Percentiles rank a stretch among this genome's conserved stretches.
phyloP scores from a whole-genome alignment of 2,329 filamentous ascomycete species.

The Aspergillus piperis region DNA sequence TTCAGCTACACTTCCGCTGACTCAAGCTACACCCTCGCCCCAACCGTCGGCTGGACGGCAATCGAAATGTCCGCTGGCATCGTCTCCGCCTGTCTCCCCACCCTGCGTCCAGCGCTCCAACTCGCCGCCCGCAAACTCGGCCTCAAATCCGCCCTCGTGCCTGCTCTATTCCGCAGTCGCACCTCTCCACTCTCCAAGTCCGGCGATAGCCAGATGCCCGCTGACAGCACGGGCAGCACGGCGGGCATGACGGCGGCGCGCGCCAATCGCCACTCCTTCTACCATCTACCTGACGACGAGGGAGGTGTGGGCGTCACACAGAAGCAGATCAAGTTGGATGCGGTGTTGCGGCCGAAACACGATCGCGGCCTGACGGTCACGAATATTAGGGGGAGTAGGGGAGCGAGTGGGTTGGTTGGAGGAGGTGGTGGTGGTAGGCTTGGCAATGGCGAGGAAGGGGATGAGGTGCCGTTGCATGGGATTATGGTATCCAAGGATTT shows the following conservation, averaged over 20 bases:
- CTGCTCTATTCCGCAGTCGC: slow-evolving; percentile 17
- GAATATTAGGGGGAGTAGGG: slow-evolving; percentile 16
- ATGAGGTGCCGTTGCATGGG: slow-evolving; percentile 6
- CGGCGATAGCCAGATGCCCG: not conserved
- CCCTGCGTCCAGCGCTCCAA: slow-evolving; percentile 27
- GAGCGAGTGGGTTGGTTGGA: not conserved
- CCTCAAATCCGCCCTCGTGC: slow-evolving; percentile 14
- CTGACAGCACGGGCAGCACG: not conserved
- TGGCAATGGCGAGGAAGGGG: not conserved
- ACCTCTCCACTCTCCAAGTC: slow-evolving; percentile 3
- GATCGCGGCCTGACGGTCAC: slow-evolving; percentile 21
- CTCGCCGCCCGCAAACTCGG: slow-evolving; percentile 22
- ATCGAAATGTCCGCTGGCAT: slow-evolving; percentile 34
- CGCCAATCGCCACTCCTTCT: slow-evolving; percentile 21
- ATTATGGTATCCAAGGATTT: slow-evolving; percentile 8
- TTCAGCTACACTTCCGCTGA: slow-evolving; percentile 27
- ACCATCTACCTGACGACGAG: slow-evolving; percentile 20
- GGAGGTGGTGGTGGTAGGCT: not conserved
- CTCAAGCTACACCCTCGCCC: slow-evolving; percentile 31
- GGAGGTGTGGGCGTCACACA: slow-evolving; percentile 2
- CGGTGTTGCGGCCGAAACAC: slow-evolving; percentile 22
- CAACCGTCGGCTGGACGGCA: slow-evolving; percentile 31
- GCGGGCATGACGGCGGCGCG: slow-evolving; percentile 3
- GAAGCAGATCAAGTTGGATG: slow-evolving; percentile 11
- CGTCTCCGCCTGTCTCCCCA: slow-evolving; percentile 31